These are phyloP conservation scores for Sicyos edulis DNA, from an alignment of 306 rosid species.

Conservation along the genomic window DNA sequence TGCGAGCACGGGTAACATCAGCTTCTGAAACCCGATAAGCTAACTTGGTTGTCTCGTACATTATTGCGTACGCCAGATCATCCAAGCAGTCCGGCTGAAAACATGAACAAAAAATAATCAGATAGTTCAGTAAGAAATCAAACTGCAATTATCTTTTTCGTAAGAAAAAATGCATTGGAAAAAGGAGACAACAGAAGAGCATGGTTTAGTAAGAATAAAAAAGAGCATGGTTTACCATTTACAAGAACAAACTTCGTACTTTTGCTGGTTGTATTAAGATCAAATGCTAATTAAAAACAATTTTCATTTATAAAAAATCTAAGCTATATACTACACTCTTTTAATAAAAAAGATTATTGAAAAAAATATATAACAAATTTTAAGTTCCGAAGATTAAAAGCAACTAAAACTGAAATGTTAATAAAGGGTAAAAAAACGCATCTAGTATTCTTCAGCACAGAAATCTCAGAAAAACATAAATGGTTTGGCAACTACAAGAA, in stretches of 20 bases:
- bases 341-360: not conserved
- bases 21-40: conserved; percentile 72
- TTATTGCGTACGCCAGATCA: conserved; percentile 78
- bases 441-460: not conserved
- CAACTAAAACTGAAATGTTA: not conserved
- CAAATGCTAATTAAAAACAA: not conserved
- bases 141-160: not conserved
- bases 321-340: not conserved
- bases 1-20: conserved; percentile 78
- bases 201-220: not conserved
- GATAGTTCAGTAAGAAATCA: not conserved
- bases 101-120: not conserved
- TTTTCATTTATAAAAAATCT: not conserved
- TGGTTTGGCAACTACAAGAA: not conserved
- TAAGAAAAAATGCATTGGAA: not conserved
- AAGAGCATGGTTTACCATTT: not conserved
- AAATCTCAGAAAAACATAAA: not conserved
- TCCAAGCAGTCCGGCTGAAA: conserved; percentile 63
- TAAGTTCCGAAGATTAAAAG: not conserved
- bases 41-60: conserved; percentile 76
- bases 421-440: not conserved
- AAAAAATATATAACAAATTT: not conserved
- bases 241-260: not conserved
- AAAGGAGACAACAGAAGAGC: not conserved
- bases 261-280: not conserved